Conservation (phyloP, 1,284 basidiomycete species). For the Jaminaea rosea region DNA sequence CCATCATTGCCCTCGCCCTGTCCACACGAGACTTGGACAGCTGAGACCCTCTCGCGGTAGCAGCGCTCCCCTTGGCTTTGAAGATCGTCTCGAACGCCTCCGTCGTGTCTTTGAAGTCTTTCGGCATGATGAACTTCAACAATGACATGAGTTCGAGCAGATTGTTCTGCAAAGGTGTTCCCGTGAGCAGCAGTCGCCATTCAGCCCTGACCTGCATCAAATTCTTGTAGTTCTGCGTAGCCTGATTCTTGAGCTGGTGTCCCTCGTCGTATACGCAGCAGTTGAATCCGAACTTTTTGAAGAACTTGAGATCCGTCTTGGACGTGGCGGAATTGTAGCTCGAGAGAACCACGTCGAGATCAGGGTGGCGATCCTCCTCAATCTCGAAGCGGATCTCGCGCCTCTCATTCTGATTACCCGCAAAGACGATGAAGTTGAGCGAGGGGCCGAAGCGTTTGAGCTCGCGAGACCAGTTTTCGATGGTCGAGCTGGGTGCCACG, state of each 20-base stretch:
- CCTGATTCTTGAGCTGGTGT: constrained; percentile 91
- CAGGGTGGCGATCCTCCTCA: constrained; percentile 48
- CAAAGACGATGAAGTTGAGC: constrained; percentile 83
- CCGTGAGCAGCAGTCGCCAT: constrained; percentile 88
- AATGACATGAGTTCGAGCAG: constrained; percentile 83
- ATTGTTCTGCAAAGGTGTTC: constrained; percentile 77
- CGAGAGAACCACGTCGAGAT: constrained; percentile 88
- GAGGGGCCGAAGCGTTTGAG: constrained; percentile 78
- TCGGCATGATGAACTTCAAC: constrained; percentile 93
- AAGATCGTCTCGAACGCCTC: constrained; percentile 84
- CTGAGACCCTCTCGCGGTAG: constrained; percentile 46
- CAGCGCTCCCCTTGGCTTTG: constrained; percentile 65
- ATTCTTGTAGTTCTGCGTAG: constrained; percentile 85
- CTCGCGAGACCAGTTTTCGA: constrained; percentile 98
- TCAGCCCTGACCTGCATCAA: constrained; percentile 72
- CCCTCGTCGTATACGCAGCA: constrained; percentile 78
- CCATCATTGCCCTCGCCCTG: constrained; percentile 97
- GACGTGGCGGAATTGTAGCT: constrained; percentile 61
- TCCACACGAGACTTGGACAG: constrained; percentile 84
- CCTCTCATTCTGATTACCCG: constrained; percentile 85
- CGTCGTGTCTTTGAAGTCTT: constrained; percentile 68
- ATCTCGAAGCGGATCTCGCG: constrained; percentile 62
- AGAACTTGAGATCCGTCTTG: constrained; percentile 79
- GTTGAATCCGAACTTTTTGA: constrained; percentile 52
- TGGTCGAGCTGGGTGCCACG: constrained; percentile 79